Evolutionary conservation across 2,329 filamentous ascomycete species (phyloP).

Genomic region (Pseudocercospora musae): DNA sequence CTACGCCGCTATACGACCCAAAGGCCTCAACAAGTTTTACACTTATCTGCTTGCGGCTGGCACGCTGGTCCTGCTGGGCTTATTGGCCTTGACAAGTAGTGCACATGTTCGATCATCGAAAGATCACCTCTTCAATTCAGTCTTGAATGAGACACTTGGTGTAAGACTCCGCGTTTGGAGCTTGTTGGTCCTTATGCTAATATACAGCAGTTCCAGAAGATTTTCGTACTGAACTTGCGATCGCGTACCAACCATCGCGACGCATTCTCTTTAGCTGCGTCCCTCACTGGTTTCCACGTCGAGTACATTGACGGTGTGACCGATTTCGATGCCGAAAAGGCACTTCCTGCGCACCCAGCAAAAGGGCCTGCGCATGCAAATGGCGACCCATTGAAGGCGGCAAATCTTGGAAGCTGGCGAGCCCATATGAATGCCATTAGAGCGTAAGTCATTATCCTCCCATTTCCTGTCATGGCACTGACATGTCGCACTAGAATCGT

Average conservation of each 20-base stretch:
- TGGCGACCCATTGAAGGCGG: background rate
- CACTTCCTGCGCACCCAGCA: slow-evolving; percentile 10
- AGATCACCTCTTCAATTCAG: background rate
- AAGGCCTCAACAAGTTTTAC: background rate
- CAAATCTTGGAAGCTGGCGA: slow-evolving; percentile 12
- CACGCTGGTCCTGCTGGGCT: background rate
- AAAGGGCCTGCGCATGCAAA: slow-evolving; percentile 32
- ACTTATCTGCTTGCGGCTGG: background rate
- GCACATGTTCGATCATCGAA: background rate
- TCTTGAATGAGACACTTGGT: slow-evolving; percentile 15
- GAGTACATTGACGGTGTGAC: slow-evolving; percentile 43
- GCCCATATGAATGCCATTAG: slow-evolving; percentile 18
- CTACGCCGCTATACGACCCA: background rate
- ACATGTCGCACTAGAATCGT: no score
- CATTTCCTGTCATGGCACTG: no score
- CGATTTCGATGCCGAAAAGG: slow-evolving; percentile 18
- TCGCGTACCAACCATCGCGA: slow-evolving; percentile 50
- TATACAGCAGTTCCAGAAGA: slow-evolving; percentile 44
- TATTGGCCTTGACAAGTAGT: background rate
- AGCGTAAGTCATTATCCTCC: slow-evolving; percentile 22
- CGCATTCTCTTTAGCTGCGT: slow-evolving; percentile 46
- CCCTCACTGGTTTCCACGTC: slow-evolving; percentile 45
- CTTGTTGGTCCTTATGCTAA: background rate
- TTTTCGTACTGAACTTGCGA: slow-evolving; percentile 51
- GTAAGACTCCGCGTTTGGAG: slow-evolving; percentile 3